Evolutionary conservation across 2,329 filamentous ascomycete genomes (phyloP).

Genomic region (Fusarium metavorans): DNA sequence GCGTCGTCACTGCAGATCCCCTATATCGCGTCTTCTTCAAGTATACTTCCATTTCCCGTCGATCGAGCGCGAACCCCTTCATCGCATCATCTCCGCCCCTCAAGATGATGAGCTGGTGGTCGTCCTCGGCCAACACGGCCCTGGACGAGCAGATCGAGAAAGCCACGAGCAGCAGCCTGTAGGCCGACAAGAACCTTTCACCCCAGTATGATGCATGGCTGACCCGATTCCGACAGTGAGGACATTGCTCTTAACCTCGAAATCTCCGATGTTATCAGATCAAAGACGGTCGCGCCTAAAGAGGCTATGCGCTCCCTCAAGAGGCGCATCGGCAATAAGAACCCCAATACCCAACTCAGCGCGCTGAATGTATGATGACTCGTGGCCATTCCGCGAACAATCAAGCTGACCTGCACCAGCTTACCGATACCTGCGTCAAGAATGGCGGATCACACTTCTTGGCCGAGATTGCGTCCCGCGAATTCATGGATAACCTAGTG

Average conservation of each 20-base stretch:
- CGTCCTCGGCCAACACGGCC: slow-evolving; percentile 87
- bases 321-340: slow-evolving; percentile 94
- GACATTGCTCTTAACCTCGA: slow-evolving; percentile 98
- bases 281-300: slow-evolving; percentile 96
- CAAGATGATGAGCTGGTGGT: slow-evolving; percentile 93
- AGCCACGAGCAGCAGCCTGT: slow-evolving; percentile 95
- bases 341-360: slow-evolving; percentile 95
- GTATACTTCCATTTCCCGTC: slow-evolving; percentile 1
- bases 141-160: slow-evolving; percentile 97
- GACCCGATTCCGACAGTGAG: slow-evolving; percentile 68
- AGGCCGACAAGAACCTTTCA: slow-evolving; percentile 44
- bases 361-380: slow-evolving; percentile 79
- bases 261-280: slow-evolving; percentile 97
- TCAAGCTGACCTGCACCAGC: slow-evolving; percentile 57
- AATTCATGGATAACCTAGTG: slow-evolving; percentile 98
- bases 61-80: slow-evolving; percentile 10
- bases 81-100: slow-evolving; percentile 13
- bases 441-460: slow-evolving; percentile 97
- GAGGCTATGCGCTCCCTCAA: slow-evolving; percentile 98
- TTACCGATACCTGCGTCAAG: slow-evolving; percentile 98
- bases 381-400: background rate
- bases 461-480: slow-evolving; percentile 91
- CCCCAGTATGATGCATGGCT: slow-evolving; percentile 20
- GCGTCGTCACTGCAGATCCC: slow-evolving; percentile 1
- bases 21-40: slow-evolving; percentile 2